Base-by-base conservation (phyloP, 306 rosid genomes). In the Cotoneaster glaucophyllus region DNA sequence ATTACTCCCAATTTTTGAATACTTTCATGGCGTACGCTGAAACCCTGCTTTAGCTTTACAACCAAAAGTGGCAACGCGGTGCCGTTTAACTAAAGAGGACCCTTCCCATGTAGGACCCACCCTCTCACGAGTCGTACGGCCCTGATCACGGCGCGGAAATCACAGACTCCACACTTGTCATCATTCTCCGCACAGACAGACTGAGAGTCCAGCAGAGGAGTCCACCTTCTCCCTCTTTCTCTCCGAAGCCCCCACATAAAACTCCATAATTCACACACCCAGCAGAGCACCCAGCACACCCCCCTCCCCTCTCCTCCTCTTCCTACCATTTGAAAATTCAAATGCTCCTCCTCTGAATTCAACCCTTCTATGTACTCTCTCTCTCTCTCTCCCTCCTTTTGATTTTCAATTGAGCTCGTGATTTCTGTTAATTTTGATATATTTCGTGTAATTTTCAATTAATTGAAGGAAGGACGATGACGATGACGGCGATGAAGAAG, bases 401-500 rank as follows among this genome's bases (percentile, higher is more conserved):
- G 52, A 4, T 21, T 44, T 12, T 44, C 43, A 18, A 31, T n/a
- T 34, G 11, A n/a, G 41, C 64, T 31, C 63, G 14, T 50, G 13
- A 61, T 11, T 73, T 34, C n/a, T 37, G 64, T 39, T 26, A 5
- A 34, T 39, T 48, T 64, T 67, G 13, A 59, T 56, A 25, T 41
- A 41, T 8, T 43, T 44, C 28, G 22, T 19, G 5, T 34, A 2
- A 12, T 52, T 9, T 11, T 29, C 8, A 18, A 64, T 26, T 31
- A 41, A 53, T 52, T 4, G 69, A 58, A 57, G 79, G 76, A 82
- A 73, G 87, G 86, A 45, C 76, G 88, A 50, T 18, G 56, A 79
- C 28, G 54, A 43, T 56, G 75, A 82, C 18, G 21, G 74, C 75
- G 84, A 64, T 62, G 77, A 87, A 77, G 79, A 90, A 80, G 73